Percentiles rank a stretch among this genome's conserved stretches.
phyloP scores from a whole-genome alignment of 768 basidiomycete genomes.

The Cystobasidium tubakii region DNA sequence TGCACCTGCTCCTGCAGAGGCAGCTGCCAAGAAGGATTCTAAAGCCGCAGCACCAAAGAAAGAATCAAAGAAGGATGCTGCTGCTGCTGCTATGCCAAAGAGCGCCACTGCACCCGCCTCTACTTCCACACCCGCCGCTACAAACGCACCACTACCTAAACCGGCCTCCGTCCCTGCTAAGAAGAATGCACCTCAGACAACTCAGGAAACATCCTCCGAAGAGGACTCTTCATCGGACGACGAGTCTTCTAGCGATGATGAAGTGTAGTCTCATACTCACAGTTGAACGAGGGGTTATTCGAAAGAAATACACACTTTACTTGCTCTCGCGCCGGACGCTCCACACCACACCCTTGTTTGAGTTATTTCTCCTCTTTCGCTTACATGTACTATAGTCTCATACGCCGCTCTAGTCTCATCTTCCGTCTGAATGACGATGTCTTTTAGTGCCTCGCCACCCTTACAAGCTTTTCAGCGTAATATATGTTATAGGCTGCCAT shows the following conservation, averaged over 20 bases:
- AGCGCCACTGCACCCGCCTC: neutral
- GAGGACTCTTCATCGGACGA: neutral
- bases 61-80: neutral
- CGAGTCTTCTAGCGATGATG: neutral
- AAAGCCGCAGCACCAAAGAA: no score
- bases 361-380: no score
- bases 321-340: no score
- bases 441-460: no score
- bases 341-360: no score
- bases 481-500: no score
- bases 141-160: neutral
- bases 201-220: neutral
- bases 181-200: conserved; percentile 14
- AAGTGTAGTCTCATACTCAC: neutral
- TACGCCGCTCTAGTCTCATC: no score
- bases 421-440: no score
- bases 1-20: neutral
- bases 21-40: neutral
- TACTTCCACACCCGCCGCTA: neutral
- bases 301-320: no score
- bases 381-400: no score
- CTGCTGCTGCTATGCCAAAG: neutral
- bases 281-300: no score
- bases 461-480: no score
- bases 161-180: neutral